A percentile compares a stretch with the other conserved stretches of the same genome.
phyloP scores from a whole-genome alignment of 805 yeast genomes.

The Candida broadrunensis region DNA sequence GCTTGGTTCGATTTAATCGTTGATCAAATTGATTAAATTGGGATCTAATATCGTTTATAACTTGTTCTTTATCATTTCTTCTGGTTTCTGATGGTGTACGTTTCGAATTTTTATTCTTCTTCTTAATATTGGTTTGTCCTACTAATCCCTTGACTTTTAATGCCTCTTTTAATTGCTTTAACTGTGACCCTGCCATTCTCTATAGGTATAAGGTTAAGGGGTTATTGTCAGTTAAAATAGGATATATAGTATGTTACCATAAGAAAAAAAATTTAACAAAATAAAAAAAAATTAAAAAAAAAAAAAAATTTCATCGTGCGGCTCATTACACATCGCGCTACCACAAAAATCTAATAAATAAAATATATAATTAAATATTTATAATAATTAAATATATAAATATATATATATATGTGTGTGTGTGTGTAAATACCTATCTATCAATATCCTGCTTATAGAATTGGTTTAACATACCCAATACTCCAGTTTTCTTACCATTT shows the following conservation, averaged over 20 bases:
- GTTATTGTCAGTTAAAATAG: too few species aligned
- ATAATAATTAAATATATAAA: neutral
- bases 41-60: slow-evolving; percentile 60
- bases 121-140: slow-evolving; percentile 76
- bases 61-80: slow-evolving; percentile 62
- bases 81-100: slow-evolving; percentile 58
- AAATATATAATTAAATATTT: neutral
- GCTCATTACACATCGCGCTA: slow-evolving; percentile 6
- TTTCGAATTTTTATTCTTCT: slow-evolving; percentile 46
- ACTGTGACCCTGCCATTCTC: slow-evolving; percentile 83
- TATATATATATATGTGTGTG: too few species aligned
- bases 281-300: neutral
- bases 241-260: too few species aligned
- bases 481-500: slow-evolving; percentile 47
- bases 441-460: slow-evolving; percentile 57
- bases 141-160: slow-evolving; percentile 75
- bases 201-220: too few species aligned
- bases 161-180: slow-evolving; percentile 76
- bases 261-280: neutral
- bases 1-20: slow-evolving; percentile 65
- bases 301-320: slow-evolving; percentile 13
- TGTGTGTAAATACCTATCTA: too few species aligned
- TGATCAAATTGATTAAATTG: slow-evolving; percentile 90
- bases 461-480: slow-evolving; percentile 77
- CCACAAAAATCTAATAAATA: neutral